These are phyloP conservation scores for Corylus heterophylla DNA, from an alignment of 306 rosid genomes.

Conservation along the genomic window DNA sequence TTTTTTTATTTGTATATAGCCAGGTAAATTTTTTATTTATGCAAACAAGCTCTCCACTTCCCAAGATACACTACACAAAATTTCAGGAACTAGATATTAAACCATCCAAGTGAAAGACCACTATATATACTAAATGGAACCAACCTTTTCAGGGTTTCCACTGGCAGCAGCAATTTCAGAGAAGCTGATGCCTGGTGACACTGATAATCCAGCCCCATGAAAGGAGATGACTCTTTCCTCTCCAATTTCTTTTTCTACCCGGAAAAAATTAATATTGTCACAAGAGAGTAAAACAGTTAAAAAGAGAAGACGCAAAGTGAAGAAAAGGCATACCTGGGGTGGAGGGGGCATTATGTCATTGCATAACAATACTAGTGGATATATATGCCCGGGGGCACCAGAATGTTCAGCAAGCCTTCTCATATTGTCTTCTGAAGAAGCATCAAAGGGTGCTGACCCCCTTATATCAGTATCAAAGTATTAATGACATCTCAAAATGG, in stretches of 20 bases:
- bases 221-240: conserved; percentile 84
- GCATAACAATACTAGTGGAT: conserved; percentile 81
- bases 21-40: not conserved
- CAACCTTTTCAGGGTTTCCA: conserved; percentile 66
- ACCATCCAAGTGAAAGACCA: conserved; percentile 14
- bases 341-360: conserved; percentile 99
- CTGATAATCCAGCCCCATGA: conserved; percentile 78
- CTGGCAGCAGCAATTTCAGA: conserved; percentile 44
- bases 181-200: conserved; percentile 67
- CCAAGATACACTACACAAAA: not conserved
- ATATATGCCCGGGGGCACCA: conserved; percentile 82
- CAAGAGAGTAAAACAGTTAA: conserved; percentile 14
- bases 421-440: conserved; percentile 89
- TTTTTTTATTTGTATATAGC: not conserved
- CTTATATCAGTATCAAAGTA: conserved; percentile 45
- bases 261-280: conserved; percentile 28
- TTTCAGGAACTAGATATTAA: not conserved
- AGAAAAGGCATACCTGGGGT: conserved; percentile 48
- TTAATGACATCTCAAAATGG: conserved; percentile 25
- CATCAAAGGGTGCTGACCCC: conserved; percentile 84
- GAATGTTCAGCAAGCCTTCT: conserved; percentile 87
- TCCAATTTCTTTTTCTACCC: conserved; percentile 92
- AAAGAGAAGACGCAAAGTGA: conserved; percentile 26
- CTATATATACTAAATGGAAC: conserved; percentile 30
- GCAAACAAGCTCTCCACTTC: not conserved